A percentile compares a stretch with the other conserved stretches of the same genome.
Conservation (phyloP, 352 stramenopile species). For the Globisporangium mamillatum region DNA sequence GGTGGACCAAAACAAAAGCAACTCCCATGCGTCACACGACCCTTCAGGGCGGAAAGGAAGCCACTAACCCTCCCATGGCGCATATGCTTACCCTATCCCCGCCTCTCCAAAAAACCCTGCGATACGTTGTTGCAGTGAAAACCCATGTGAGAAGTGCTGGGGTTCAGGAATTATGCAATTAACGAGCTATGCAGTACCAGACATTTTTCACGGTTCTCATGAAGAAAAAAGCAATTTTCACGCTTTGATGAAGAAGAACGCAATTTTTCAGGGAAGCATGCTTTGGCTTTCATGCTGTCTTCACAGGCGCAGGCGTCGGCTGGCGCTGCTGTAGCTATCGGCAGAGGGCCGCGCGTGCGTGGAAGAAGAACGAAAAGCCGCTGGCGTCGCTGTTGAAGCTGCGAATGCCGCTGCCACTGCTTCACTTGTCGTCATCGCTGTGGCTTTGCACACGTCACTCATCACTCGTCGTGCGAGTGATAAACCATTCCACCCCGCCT, state of each 20-base stretch:
- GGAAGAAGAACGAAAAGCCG: background rate
- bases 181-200: background rate
- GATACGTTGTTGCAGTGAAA: background rate
- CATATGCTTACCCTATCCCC: background rate
- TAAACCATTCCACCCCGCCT: background rate
- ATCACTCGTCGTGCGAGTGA: background rate
- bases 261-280: background rate
- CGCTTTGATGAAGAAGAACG: background rate
- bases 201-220: background rate
- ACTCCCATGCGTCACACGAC: background rate
- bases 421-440: background rate
- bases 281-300: background rate
- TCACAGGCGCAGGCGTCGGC: background rate
- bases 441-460: background rate
- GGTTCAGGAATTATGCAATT: background rate
- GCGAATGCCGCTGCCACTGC: no score
- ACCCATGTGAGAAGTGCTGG: background rate
- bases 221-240: background rate
- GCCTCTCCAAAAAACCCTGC: background rate
- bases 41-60: background rate
- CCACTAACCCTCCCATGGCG: background rate
- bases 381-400: conserved; percentile 1
- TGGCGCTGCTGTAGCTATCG: background rate
- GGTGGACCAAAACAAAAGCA: background rate
- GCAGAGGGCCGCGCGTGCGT: background rate